Percentiles rank a stretch among this genome's conserved stretches.
These are phyloP conservation scores for Laburnicola sp. DNA, from an alignment of 2,329 filamentous ascomycete genomes.

Conservation along the genomic window DNA sequence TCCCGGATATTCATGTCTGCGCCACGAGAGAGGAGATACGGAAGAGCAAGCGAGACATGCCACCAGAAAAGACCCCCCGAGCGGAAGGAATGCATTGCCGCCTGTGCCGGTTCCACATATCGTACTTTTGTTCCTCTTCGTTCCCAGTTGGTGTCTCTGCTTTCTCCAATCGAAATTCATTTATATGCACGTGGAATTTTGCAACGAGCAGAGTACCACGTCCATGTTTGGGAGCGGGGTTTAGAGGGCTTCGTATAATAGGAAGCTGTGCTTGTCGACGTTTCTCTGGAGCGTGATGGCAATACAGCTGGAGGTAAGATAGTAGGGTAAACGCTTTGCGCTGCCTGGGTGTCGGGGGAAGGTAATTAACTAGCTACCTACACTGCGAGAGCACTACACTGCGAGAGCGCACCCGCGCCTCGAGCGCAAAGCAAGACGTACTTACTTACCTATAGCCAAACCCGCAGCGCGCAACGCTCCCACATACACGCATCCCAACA, in stretches of 20 bases:
- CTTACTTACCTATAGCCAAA: too few species aligned
- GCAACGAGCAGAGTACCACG: conserved; percentile 19
- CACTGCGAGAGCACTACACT: too few species aligned
- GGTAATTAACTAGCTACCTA: too few species aligned
- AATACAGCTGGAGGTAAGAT: too few species aligned
- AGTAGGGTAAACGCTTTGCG: too few species aligned
- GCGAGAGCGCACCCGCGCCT: too few species aligned
- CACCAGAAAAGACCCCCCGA: conserved; percentile 16
- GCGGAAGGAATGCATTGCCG: background rate
- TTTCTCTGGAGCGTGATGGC: too few species aligned
- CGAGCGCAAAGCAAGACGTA: too few species aligned
- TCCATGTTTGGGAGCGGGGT: conserved; percentile 19
- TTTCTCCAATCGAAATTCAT: conserved; percentile 5
- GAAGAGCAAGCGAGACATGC: conserved; percentile 18
- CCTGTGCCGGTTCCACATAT: background rate
- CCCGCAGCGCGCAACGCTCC: too few species aligned
- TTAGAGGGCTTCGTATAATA: conserved; percentile 3
- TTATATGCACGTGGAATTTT: conserved; percentile 15
- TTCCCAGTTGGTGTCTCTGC: background rate
- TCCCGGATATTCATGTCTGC: conserved; percentile 20
- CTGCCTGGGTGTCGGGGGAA: too few species aligned
- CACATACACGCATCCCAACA: too few species aligned
- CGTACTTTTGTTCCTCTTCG: background rate
- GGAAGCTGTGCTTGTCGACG: background rate
- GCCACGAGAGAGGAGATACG: conserved; percentile 17